These are phyloP conservation scores for Capsella rubella DNA, from an alignment of 441 rosid genomes.

Conservation along the genomic window DNA sequence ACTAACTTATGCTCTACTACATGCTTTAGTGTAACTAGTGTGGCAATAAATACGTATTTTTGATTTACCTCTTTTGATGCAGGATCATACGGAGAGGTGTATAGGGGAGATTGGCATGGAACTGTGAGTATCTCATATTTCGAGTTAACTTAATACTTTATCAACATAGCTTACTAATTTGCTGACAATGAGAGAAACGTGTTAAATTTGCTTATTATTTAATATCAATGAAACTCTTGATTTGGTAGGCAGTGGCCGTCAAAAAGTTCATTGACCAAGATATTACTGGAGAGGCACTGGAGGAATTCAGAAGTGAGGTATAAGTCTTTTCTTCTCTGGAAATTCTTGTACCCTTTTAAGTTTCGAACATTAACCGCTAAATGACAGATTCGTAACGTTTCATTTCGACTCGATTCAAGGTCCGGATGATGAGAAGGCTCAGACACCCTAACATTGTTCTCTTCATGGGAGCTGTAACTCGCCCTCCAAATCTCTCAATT, in stretches of 20 bases:
- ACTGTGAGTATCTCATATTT: constrained; percentile 68
- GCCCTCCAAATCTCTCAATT: constrained; percentile 78
- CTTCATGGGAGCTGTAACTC: constrained; percentile 86
- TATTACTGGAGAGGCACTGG: constrained; percentile 67
- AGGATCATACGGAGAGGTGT: constrained; percentile 99
- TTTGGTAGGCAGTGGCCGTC: constrained; percentile 77
- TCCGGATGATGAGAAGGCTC: constrained; percentile 66
- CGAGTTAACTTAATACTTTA: background rate
- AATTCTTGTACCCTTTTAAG: constrained; percentile 16
- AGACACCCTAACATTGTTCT: constrained; percentile 87
- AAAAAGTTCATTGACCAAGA: constrained; percentile 81
- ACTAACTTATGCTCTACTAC: constrained; percentile 43
- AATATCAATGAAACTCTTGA: constrained; percentile 41
- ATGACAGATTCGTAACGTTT: constrained; percentile 12
- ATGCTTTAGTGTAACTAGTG: constrained; percentile 35
- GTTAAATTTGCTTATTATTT: constrained; percentile 24
- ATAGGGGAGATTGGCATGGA: constrained; percentile 96
- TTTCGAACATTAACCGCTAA: background rate
- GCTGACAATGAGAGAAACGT: background rate
- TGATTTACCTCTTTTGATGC: constrained; percentile 45
- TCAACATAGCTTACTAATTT: constrained; percentile 16
- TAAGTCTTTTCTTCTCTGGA: constrained; percentile 17
- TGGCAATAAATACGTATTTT: constrained; percentile 27
- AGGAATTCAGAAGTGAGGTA: constrained; percentile 82
- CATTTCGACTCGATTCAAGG: constrained; percentile 47